Evolutionary conservation across 2,329 filamentous ascomycete species (phyloP).

Genomic region (Colletotrichum sansevieriae): DNA sequence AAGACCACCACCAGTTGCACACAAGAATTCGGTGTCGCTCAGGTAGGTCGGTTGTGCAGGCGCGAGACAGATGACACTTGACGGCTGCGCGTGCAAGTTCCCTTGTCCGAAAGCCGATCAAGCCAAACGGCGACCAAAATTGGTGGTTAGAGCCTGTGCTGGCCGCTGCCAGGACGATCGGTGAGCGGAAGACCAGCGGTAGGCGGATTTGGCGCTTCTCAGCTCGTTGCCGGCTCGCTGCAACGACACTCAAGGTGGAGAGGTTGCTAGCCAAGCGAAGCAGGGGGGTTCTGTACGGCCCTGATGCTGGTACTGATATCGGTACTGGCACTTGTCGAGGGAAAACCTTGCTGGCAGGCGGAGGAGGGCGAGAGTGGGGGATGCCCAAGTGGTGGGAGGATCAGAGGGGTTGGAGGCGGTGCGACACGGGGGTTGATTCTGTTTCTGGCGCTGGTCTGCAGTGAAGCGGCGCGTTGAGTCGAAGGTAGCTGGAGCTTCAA

Average conservation of each 20-base stretch:
- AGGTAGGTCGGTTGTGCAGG: not conserved
- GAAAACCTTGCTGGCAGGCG: conserved; percentile 23
- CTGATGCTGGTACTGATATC: conserved; percentile 10
- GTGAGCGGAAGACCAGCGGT: conserved; percentile 21
- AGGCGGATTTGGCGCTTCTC: conserved; percentile 32
- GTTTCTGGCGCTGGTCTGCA: conserved; percentile 19
- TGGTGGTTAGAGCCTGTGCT: not conserved
- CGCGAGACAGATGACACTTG: not conserved
- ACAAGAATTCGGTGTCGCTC: not conserved
- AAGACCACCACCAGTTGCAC: too few relatives aligned
- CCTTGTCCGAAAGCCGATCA: not conserved
- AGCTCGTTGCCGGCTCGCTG: conserved; percentile 13
- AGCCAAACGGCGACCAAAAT: not conserved
- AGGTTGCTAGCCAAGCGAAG: not conserved
- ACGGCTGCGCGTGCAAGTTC: not conserved
- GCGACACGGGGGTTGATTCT: conserved; percentile 13
- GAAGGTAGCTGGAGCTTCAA: not conserved
- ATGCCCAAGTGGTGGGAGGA: conserved; percentile 19
- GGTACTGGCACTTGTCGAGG: conserved; percentile 15
- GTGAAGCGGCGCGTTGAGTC: conserved; percentile 1
- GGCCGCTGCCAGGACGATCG: not conserved
- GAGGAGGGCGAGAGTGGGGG: not conserved
- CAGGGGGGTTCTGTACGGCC: not conserved
- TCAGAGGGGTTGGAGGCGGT: conserved; percentile 26
- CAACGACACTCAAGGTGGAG: not conserved